Evolutionary conservation across 2,329 filamentous ascomycete genomes (phyloP).

Genomic region (Penicillium sp.): DNA sequence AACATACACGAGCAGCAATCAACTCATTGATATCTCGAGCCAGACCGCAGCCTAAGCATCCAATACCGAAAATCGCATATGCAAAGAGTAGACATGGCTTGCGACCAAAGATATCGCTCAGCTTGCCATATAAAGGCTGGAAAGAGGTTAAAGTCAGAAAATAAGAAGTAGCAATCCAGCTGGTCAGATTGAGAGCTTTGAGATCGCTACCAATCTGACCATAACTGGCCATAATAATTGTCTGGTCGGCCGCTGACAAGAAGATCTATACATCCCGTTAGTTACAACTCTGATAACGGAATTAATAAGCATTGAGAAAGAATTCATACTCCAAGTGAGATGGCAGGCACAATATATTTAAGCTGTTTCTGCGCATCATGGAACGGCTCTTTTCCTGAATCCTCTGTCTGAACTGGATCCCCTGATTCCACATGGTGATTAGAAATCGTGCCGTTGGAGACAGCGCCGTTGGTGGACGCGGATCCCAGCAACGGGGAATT

Average conservation of each 20-base stretch:
- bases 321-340: constrained; percentile 60
- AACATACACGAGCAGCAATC: constrained; percentile 58
- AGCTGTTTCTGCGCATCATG: constrained; percentile 53
- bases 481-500: constrained; percentile 49
- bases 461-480: constrained; percentile 28
- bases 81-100: constrained; percentile 52
- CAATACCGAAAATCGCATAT: constrained; percentile 54
- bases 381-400: constrained; percentile 32
- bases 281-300: not conserved
- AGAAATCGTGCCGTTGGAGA: constrained; percentile 27
- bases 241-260: constrained; percentile 72
- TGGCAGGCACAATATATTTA: constrained; percentile 60
- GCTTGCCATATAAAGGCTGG: constrained; percentile 64
- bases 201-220: constrained; percentile 74
- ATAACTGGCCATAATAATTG: constrained; percentile 75
- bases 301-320: constrained; percentile 10
- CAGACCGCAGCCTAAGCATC: constrained; percentile 54
- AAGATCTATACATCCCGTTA: constrained; percentile 56
- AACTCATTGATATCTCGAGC: constrained; percentile 64
- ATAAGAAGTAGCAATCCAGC: constrained; percentile 71
- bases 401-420: constrained; percentile 10
- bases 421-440: constrained; percentile 25
- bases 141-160: constrained; percentile 73
- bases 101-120: constrained; percentile 60
- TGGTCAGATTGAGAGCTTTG: constrained; percentile 70